Conservation (phyloP, 768 basidiomycete species). For the Neoboletus magnificus region DNA sequence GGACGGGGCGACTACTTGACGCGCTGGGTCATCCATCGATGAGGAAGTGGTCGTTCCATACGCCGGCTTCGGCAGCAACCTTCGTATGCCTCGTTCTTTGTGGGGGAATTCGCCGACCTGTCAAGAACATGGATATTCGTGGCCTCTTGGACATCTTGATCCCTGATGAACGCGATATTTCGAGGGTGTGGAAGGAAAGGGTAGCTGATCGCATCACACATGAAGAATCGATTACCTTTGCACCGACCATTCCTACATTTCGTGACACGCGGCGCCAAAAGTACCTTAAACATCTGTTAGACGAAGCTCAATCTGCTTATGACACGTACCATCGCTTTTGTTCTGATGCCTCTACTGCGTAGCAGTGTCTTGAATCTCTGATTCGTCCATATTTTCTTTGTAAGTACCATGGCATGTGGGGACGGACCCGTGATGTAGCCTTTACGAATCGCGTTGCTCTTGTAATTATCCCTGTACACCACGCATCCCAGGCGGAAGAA, state of each 20-base stretch:
- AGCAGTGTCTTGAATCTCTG: too few species aligned
- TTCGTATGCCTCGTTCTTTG: conserved; percentile 18
- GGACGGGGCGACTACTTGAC: conserved; percentile 8
- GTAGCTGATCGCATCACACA: conserved; percentile 17
- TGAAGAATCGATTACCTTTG: conserved; percentile 9
- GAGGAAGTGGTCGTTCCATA: conserved; percentile 14
- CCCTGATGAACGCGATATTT: conserved; percentile 14
- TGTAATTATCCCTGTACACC: neutral
- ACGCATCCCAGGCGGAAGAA: neutral
- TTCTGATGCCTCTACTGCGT: too few species aligned
- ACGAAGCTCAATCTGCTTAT: conserved; percentile 11
- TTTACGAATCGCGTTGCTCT: neutral
- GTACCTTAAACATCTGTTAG: conserved; percentile 9
- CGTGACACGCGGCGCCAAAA: conserved; percentile 8
- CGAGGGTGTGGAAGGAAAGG: conserved; percentile 15
- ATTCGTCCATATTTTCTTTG: neutral
- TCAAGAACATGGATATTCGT: conserved; percentile 5
- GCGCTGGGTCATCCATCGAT: conserved; percentile 8
- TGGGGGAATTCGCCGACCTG: conserved; percentile 9
- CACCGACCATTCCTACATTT: conserved; percentile 16
- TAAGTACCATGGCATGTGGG: neutral
- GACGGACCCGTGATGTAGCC: neutral
- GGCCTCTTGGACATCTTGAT: conserved; percentile 14
- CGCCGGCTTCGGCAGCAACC: conserved; percentile 15
- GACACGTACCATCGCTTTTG: neutral